These are phyloP conservation scores for Gossypium mustelinum DNA, from an alignment of 345 rosid genomes.

Conservation along the genomic window DNA sequence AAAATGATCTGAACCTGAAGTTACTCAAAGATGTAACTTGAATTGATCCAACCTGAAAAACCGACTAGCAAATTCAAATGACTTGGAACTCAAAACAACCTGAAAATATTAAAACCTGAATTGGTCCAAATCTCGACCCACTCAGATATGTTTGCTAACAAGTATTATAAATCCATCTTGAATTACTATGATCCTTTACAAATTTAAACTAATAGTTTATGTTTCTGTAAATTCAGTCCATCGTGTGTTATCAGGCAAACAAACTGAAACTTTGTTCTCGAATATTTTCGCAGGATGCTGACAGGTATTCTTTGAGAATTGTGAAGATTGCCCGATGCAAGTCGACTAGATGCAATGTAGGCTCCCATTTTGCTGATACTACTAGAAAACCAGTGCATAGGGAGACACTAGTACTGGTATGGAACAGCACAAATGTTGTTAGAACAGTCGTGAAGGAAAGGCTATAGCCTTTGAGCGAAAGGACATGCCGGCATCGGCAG, in stretches of 20 bases:
- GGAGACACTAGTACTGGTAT: constrained; percentile 49
- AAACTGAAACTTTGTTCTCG: not conserved
- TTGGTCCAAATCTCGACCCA: too few relatives aligned
- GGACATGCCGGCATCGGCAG: not conserved
- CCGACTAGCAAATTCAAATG: too few relatives aligned
- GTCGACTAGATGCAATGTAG: constrained; percentile 30
- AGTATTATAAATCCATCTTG: not conserved
- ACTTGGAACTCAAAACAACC: too few relatives aligned
- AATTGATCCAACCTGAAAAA: too few relatives aligned
- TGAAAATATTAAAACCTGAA: too few relatives aligned
- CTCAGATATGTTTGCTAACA: not conserved
- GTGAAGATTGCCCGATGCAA: constrained; percentile 67
- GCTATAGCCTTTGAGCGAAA: constrained; percentile 26
- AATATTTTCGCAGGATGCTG: constrained; percentile 28
- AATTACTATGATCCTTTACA: not conserved
- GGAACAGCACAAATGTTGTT: constrained; percentile 39
- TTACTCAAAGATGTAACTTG: too few relatives aligned
- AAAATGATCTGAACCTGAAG: too few relatives aligned
- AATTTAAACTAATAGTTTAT: not conserved
- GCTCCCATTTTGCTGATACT: constrained; percentile 14
- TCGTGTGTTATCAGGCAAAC: not conserved
- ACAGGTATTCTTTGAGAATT: constrained; percentile 35
- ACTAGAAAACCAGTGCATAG: constrained; percentile 38
- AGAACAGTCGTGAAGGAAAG: constrained; percentile 59
- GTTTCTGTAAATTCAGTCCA: not conserved